These are phyloP conservation scores for Trichoderma guizhouense DNA, from an alignment of 2,329 filamentous ascomycete species.

Conservation along the genomic window DNA sequence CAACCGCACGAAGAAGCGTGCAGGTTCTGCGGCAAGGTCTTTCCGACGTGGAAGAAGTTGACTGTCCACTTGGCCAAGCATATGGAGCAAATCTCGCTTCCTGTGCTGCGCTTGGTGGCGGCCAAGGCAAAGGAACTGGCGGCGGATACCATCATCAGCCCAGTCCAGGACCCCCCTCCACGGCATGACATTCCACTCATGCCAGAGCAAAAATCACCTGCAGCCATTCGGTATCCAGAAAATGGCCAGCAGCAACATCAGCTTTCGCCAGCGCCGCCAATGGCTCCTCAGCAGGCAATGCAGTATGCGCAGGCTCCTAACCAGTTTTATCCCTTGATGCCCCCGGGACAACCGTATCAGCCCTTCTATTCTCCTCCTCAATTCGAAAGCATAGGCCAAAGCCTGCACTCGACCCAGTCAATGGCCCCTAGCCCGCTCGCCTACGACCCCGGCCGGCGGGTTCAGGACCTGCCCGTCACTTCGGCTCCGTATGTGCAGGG, in stretches of 20 bases:
- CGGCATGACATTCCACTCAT: slow-evolving; percentile 33
- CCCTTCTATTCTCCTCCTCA: slow-evolving; percentile 27
- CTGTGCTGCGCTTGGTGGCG: slow-evolving; percentile 63
- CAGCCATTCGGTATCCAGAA: slow-evolving; percentile 20
- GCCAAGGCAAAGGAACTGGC: slow-evolving; percentile 46
- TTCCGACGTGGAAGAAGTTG: slow-evolving; percentile 85
- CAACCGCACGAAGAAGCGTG: slow-evolving; percentile 74
- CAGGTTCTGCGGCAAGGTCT: slow-evolving; percentile 79
- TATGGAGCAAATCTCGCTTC: slow-evolving; percentile 88
- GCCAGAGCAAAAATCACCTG: slow-evolving; percentile 24
- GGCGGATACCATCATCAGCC: slow-evolving; percentile 64
- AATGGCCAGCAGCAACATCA: slow-evolving; percentile 11
- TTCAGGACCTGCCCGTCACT: slow-evolving; percentile 28
- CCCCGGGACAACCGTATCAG: slow-evolving; percentile 26
- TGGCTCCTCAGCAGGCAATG: not conserved
- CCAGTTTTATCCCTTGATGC: slow-evolving; percentile 29
- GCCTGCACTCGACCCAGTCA: slow-evolving; percentile 24
- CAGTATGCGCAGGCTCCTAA: slow-evolving; percentile 17
- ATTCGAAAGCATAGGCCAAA: slow-evolving; percentile 29
- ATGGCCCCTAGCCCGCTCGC: slow-evolving; percentile 28
- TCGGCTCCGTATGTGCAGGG: slow-evolving; percentile 26
- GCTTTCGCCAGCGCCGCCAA: not conserved
- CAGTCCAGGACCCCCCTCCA: slow-evolving; percentile 56
- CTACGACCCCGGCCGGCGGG: slow-evolving; percentile 24
- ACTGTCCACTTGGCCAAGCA: slow-evolving; percentile 92